These are phyloP conservation scores for Hericium rajendrae DNA, from an alignment of 768 basidiomycete species.

Conservation along the genomic window DNA sequence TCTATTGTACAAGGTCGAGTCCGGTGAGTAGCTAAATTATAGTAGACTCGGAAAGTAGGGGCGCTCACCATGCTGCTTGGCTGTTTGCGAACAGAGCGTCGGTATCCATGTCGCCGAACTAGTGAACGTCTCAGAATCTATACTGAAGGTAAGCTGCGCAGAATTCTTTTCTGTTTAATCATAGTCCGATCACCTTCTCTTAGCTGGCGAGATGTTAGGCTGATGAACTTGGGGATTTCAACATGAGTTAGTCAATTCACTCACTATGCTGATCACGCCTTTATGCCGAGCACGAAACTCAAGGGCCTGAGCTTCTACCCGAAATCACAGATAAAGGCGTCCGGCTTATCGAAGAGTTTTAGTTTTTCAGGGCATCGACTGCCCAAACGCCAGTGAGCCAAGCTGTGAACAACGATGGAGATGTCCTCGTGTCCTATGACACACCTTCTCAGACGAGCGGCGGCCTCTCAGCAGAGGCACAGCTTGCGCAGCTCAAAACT, in stretches of 20 bases:
- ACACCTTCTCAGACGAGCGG: neutral
- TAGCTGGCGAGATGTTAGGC: constrained; percentile 86
- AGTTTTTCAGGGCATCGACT: constrained; percentile 65
- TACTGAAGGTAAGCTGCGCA: constrained; percentile 56
- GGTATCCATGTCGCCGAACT: constrained; percentile 96
- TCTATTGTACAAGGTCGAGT: constrained; percentile 61
- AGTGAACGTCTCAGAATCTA: constrained; percentile 95
- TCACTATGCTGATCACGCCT: neutral
- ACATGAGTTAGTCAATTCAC: constrained; percentile 28
- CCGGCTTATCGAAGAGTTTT: constrained; percentile 49
- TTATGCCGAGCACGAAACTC: constrained; percentile 7
- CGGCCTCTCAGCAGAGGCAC: constrained; percentile 19
- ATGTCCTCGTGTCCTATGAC: constrained; percentile 44
- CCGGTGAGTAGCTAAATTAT: constrained; percentile 41
- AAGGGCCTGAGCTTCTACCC: constrained; percentile 36
- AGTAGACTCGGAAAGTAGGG: neutral
- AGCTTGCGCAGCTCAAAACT: constrained; percentile 40
- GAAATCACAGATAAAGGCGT: constrained; percentile 73
- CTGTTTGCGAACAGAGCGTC: constrained; percentile 93
- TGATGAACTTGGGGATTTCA: constrained; percentile 84
- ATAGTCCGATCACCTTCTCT: neutral
- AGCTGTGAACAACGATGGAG: constrained; percentile 26
- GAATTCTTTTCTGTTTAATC: neutral
- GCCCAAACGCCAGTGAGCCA: constrained; percentile 18
- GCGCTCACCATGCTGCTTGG: constrained; percentile 25